These are phyloP conservation scores for Talaromyces sp. DNA, from an alignment of 2,329 filamentous ascomycete species.

Conservation along the genomic window DNA sequence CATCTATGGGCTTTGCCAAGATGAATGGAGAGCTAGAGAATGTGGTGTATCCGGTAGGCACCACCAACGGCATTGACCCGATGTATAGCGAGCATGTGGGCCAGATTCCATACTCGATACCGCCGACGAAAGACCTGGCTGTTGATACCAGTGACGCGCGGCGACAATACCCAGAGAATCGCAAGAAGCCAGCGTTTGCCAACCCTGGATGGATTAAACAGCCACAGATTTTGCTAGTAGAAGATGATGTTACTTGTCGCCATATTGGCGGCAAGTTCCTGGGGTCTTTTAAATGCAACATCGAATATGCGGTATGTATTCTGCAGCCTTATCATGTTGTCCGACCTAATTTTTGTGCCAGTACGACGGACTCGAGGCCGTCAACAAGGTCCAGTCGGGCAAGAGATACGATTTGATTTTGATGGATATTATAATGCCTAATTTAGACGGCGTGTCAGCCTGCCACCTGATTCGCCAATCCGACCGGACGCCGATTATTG, in stretches of 20 bases:
- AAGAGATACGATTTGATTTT: constrained; percentile 66
- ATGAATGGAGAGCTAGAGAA: constrained; percentile 56
- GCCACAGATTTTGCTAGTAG: constrained; percentile 83
- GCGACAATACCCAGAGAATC: constrained; percentile 43
- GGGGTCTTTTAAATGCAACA: constrained; percentile 58
- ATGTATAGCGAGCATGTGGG: constrained; percentile 92
- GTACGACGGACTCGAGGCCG: constrained; percentile 84
- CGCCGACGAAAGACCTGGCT: constrained; percentile 55
- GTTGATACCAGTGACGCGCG: constrained; percentile 33
- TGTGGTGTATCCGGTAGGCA: constrained; percentile 84
- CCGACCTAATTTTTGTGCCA: constrained; percentile 33
- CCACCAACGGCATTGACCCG: constrained; percentile 87
- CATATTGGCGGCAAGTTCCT: constrained; percentile 63
- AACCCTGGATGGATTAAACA: constrained; percentile 61
- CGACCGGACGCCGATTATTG: constrained; percentile 79
- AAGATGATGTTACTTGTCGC: constrained; percentile 66
- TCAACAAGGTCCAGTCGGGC: constrained; percentile 70
- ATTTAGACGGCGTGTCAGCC: constrained; percentile 88
- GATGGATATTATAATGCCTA: constrained; percentile 97
- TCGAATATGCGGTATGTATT: constrained; percentile 56
- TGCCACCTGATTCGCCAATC: constrained; percentile 90
- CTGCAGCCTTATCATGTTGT: background rate
- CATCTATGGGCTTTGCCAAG: constrained; percentile 45
- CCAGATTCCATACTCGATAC: constrained; percentile 83
- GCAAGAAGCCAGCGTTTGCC: constrained; percentile 56